phyloP scores from a whole-genome alignment of 345 rosid species.

The rapeseed (Brassica napus) region DNA sequence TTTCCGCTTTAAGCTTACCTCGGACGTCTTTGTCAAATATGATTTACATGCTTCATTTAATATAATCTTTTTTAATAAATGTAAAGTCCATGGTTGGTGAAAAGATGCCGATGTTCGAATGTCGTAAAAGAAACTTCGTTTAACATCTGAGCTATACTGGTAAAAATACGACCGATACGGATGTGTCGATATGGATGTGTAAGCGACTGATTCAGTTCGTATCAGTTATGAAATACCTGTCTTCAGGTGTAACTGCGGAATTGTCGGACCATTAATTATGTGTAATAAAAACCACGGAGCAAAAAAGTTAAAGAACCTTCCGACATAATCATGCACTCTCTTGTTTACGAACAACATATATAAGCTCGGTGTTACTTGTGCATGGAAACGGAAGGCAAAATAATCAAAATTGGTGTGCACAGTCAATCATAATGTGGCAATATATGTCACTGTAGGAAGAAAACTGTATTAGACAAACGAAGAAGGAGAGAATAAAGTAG shows the following conservation, averaged over 20 bases:
- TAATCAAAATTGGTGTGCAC: not conserved
- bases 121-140: not conserved
- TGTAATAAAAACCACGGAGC: not conserved
- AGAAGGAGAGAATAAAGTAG: constrained; percentile 3
- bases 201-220: not conserved
- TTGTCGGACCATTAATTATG: not conserved
- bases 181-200: not conserved
- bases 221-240: not conserved
- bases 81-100: constrained; percentile 25
- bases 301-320: not conserved
- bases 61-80: not conserved
- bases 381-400: not conserved
- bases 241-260: not conserved
- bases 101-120: constrained; percentile 7
- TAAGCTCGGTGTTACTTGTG: not conserved
- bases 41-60: constrained; percentile 16
- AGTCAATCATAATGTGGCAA: not conserved
- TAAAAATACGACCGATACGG: not conserved
- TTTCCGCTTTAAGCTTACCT: constrained; percentile 10
- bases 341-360: not conserved
- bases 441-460: not conserved
- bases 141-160: constrained; percentile 1
- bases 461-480: not conserved
- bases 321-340: not conserved
- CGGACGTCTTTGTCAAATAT: constrained; percentile 16